Evolutionary conservation across 805 yeast species (phyloP).

Genomic region (Hanseniaspora hatyaiensis): DNA sequence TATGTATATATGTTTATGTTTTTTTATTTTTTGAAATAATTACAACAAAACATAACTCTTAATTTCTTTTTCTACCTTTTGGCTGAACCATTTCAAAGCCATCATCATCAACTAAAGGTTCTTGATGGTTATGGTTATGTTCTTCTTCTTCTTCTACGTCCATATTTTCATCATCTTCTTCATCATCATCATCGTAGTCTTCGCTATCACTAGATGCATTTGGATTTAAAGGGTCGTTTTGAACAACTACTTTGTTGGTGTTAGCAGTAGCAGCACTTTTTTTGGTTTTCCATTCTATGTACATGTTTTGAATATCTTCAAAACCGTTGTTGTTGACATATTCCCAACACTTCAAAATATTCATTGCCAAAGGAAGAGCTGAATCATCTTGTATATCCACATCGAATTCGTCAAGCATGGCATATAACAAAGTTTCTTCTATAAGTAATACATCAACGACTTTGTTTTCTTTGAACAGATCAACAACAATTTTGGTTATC

Average conservation of each 20-base stretch:
- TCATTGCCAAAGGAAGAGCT: conserved; percentile 60
- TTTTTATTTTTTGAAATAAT: too few relatives aligned
- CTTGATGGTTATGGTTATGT: conserved; percentile 24
- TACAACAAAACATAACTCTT: too few relatives aligned
- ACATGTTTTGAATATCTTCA: conserved; percentile 45
- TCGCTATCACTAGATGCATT: conserved; percentile 44
- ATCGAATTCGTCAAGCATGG: conserved; percentile 93
- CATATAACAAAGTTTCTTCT: conserved; percentile 74
- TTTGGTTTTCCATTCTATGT: conserved; percentile 49
- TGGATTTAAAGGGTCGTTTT: conserved; percentile 39
- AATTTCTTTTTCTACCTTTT: conserved; percentile 43
- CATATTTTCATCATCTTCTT: conserved; percentile 32
- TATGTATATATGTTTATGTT: too few relatives aligned
- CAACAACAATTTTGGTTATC: conserved; percentile 74
- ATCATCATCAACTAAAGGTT: conserved; percentile 79
- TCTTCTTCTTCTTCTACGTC: conserved; percentile 25
- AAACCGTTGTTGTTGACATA: conserved; percentile 48
- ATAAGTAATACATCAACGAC: conserved; percentile 66
- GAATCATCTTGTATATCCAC: conserved; percentile 80
- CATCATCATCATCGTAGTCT: conserved; percentile 34
- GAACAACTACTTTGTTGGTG: conserved; percentile 47
- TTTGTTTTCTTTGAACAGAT: conserved; percentile 51
- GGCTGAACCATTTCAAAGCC: conserved; percentile 84
- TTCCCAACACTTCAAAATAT: conserved; percentile 52
- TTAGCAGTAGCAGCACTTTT: conserved; percentile 23